Conservation (phyloP, 768 basidiomycete genomes). For the Xerocomellus chrysenteron region DNA sequence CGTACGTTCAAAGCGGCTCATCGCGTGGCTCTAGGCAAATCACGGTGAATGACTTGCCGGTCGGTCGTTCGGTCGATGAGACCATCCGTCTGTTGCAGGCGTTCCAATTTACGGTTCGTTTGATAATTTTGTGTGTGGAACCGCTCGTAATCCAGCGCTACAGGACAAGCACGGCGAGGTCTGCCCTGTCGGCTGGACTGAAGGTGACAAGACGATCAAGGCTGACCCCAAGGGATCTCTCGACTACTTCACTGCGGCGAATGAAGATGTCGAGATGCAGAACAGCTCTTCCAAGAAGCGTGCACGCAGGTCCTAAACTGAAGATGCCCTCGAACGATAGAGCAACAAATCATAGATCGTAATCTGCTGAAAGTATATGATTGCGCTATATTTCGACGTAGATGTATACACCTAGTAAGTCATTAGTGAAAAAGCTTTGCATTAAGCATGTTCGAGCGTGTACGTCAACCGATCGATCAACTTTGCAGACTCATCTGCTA, state of each 20-base stretch:
- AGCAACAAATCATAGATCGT: background rate
- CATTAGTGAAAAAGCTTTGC: background rate
- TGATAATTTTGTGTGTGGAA: background rate
- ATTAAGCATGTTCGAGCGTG: background rate
- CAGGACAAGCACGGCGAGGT: conserved; percentile 88
- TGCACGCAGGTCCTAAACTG: conserved; percentile 47
- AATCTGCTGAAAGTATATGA: background rate
- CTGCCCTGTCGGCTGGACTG: conserved; percentile 89
- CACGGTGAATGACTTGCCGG: conserved; percentile 89
- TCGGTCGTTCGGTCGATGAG: conserved; percentile 95
- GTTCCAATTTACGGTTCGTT: conserved; percentile 82
- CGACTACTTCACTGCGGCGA: conserved; percentile 61
- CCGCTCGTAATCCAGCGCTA: background rate
- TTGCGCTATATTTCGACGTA: background rate
- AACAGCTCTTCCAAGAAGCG: conserved; percentile 57
- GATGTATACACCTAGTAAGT: background rate
- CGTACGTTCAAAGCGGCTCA: background rate
- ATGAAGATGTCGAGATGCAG: conserved; percentile 29
- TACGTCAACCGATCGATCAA: background rate
- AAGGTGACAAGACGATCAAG: conserved; percentile 81
- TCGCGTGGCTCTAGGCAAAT: conserved; percentile 55
- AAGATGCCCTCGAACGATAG: background rate
- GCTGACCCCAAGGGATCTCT: conserved; percentile 68
- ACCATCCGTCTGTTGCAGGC: conserved; percentile 89
- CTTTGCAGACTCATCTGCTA: background rate